Conservation (phyloP, 192 early-diverging fungal species). For the Backusella circina region DNA sequence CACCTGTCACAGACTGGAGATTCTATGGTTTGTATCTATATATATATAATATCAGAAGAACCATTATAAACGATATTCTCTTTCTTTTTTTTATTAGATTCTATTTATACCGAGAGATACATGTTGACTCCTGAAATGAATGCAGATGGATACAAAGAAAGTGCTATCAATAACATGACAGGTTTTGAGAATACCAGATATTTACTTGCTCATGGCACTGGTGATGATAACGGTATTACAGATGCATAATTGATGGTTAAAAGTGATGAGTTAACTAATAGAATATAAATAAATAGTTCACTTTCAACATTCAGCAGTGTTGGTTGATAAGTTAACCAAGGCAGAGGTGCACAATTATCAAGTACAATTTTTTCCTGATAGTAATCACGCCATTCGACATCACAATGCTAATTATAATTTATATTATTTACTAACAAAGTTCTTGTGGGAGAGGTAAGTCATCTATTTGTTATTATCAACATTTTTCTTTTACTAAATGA, state of each 20-base stretch:
- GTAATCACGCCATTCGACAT: constrained; percentile 81
- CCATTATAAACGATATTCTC: background rate
- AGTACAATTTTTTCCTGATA: constrained; percentile 88
- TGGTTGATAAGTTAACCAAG: constrained; percentile 75
- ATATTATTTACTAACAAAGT: constrained; percentile 37
- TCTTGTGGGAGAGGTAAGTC: constrained; percentile 30
- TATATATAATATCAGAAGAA: background rate
- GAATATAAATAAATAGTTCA: constrained; percentile 72
- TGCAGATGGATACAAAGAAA: constrained; percentile 70
- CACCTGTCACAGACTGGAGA: constrained; percentile 93
- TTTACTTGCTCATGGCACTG: constrained; percentile 88
- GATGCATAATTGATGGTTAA: constrained; percentile 5
- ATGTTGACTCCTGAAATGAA: constrained; percentile 88
- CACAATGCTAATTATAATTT: constrained; percentile 69
- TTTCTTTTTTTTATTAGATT: constrained; percentile 62
- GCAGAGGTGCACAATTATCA: constrained; percentile 73
- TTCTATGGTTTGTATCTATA: constrained; percentile 42
- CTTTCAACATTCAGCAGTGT: constrained; percentile 82
- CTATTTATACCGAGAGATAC: constrained; percentile 95
- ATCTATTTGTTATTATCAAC: too few species aligned
- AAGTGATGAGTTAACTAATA: background rate
- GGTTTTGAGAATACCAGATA: constrained; percentile 79
- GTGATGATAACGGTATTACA: constrained; percentile 70
- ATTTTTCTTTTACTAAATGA: background rate
- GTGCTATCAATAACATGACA: constrained; percentile 72